phyloP scores from a whole-genome alignment of 2,329 filamentous ascomycete genomes.

The Aphanocladium album region DNA sequence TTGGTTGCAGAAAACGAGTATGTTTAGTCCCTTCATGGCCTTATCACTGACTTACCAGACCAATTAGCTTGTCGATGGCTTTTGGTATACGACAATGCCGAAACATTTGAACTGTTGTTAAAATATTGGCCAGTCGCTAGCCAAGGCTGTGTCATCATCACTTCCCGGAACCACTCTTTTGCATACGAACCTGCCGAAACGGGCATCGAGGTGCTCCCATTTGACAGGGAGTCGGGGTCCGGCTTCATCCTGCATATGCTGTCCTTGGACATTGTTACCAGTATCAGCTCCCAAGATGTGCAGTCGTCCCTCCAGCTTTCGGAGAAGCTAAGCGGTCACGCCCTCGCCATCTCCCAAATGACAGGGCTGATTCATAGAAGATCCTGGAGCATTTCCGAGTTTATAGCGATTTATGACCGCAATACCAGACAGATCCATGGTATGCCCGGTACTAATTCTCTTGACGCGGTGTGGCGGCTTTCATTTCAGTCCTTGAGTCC shows the following conservation, averaged over 20 bases:
- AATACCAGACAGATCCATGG: too few species aligned
- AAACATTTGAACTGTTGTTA: background rate
- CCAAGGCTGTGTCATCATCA: background rate
- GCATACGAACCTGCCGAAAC: background rate
- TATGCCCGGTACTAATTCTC: too few species aligned
- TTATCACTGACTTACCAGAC: too few species aligned
- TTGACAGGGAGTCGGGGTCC: background rate
- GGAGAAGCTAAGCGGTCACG: background rate
- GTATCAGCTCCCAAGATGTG: background rate
- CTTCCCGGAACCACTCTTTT: background rate
- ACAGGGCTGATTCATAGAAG: background rate
- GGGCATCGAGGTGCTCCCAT: background rate
- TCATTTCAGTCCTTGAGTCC: background rate
- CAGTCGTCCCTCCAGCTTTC: background rate
- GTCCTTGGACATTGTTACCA: too few species aligned
- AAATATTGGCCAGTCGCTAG: background rate
- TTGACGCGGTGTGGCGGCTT: too few species aligned
- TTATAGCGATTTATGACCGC: background rate
- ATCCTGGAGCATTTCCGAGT: background rate
- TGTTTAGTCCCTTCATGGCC: background rate
- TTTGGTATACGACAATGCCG: background rate
- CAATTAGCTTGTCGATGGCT: background rate
- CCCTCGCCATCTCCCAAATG: background rate
- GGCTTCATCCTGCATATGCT: background rate
- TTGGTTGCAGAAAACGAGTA: background rate